These are phyloP conservation scores for Westerdykella aurantiaca DNA, from an alignment of 2,329 filamentous ascomycete species.

Conservation along the genomic window DNA sequence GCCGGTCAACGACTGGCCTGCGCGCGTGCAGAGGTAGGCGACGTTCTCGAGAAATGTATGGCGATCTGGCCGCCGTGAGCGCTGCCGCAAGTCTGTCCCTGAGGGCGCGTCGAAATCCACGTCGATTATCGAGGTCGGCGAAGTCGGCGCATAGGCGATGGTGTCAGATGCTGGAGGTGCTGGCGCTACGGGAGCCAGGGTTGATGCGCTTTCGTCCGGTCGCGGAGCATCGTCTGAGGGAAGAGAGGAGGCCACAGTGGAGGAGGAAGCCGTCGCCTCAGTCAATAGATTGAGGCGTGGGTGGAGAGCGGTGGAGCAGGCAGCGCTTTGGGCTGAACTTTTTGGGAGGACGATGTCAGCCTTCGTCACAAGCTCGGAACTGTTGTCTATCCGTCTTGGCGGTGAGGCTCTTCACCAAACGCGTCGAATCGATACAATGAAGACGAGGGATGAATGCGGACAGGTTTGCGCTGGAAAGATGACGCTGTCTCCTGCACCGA, in stretches of 20 bases:
- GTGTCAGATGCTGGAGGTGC: constrained; percentile 13
- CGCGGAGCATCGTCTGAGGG: constrained; percentile 28
- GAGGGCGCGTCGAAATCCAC: neutral
- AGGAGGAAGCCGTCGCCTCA: constrained; percentile 21
- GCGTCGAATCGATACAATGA: too few relatives aligned
- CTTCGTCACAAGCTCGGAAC: constrained; percentile 14
- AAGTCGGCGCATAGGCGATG: constrained; percentile 17
- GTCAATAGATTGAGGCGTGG: constrained; percentile 1
- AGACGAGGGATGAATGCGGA: too few relatives aligned
- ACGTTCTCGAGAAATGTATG: constrained; percentile 20
- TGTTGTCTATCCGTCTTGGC: constrained; percentile 3
- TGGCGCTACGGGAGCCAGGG: constrained; percentile 10
- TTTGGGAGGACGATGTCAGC: constrained; percentile 18
- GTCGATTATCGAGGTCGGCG: neutral
- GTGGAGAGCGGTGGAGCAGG: constrained; percentile 4
- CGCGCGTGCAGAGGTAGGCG: constrained; percentile 20
- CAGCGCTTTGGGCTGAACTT: constrained; percentile 6
- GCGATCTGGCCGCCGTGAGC: constrained; percentile 7
- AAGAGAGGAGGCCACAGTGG: constrained; percentile 32
- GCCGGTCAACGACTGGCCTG: constrained; percentile 47
- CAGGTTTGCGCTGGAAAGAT: too few relatives aligned
- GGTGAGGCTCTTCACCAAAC: neutral
- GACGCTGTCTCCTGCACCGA: too few relatives aligned
- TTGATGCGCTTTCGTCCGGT: constrained; percentile 31
- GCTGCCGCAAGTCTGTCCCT: constrained; percentile 1